Evolutionary conservation across 208 protist species (phyloP).

Genomic region (Wallacemonas rigidus): DNA sequence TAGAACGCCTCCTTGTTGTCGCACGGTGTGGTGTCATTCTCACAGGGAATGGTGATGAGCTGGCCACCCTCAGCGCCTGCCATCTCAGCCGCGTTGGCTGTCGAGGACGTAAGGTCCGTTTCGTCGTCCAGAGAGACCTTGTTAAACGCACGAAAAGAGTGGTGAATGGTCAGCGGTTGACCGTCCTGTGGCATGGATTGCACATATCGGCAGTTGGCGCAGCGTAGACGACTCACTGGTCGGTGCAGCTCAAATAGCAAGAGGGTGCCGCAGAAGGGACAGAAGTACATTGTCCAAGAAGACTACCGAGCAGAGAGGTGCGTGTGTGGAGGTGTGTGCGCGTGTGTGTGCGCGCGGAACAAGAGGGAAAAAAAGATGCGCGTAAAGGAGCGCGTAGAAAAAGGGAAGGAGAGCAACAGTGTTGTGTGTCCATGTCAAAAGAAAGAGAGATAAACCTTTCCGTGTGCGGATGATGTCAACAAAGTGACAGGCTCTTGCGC

Average conservation of each 20-base stretch:
- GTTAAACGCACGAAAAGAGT: conserved; percentile 60
- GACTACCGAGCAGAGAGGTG: too few species aligned
- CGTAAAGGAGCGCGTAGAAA: too few species aligned
- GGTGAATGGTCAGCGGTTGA: conserved; percentile 50
- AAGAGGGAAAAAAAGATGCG: too few species aligned
- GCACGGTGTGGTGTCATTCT: conserved; percentile 84
- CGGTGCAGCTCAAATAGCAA: conserved; percentile 55
- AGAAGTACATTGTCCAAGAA: conserved; percentile 80
- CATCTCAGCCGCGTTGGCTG: conserved; percentile 9
- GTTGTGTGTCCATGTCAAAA: too few species aligned
- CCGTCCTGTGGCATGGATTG: conserved; percentile 34
- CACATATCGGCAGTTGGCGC: conserved; percentile 78
- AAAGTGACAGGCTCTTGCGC: too few species aligned
- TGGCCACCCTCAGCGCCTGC: conserved; percentile 69
- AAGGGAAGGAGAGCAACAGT: too few species aligned
- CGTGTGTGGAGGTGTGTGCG: too few species aligned
- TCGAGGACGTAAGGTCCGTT: not conserved
- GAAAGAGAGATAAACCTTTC: too few species aligned
- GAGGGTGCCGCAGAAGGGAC: conserved; percentile 88
- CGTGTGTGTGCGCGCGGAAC: too few species aligned
- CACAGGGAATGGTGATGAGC: conserved; percentile 79
- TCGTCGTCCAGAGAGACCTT: conserved; percentile 42
- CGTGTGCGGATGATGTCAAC: too few species aligned
- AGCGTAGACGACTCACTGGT: conserved; percentile 50
- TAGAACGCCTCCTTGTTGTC: conserved; percentile 89